phyloP scores from a whole-genome alignment of 495 filamentous ascomycete species.

The Daldinia childiae region DNA sequence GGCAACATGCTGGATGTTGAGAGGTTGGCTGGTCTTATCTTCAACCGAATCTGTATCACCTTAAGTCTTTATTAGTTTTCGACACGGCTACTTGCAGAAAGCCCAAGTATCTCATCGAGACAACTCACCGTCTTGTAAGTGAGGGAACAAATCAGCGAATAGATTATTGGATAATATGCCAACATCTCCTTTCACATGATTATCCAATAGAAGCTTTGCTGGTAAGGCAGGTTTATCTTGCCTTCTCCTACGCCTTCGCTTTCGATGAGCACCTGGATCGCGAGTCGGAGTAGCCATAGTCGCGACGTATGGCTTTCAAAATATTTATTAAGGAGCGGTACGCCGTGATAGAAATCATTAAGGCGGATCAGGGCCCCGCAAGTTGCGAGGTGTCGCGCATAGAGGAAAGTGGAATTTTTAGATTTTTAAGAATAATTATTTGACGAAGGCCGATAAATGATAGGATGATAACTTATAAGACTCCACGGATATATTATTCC shows the following conservation, averaged over 20 bases:
- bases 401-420: background rate
- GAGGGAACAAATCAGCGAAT: slow-evolving; percentile 80
- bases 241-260: slow-evolving; percentile 60
- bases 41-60: slow-evolving; percentile 42
- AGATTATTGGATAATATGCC: slow-evolving; percentile 89
- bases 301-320: slow-evolving; percentile 21
- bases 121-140: slow-evolving; percentile 53
- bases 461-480: slow-evolving; percentile 9
- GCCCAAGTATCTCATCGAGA: slow-evolving; percentile 9
- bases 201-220: slow-evolving; percentile 74
- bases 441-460: slow-evolving; percentile 5
- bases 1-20: slow-evolving; percentile 70
- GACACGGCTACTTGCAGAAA: slow-evolving; percentile 28
- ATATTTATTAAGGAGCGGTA: slow-evolving; percentile 12
- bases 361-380: slow-evolving; percentile 29
- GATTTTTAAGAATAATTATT: background rate
- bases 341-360: slow-evolving; percentile 32
- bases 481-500: background rate
- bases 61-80: slow-evolving; percentile 21
- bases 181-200: slow-evolving; percentile 85
- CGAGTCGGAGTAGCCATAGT: slow-evolving; percentile 43
- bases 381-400: slow-evolving; percentile 34
- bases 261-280: slow-evolving; percentile 40
- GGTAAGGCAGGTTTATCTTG: slow-evolving; percentile 64
- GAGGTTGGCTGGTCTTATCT: slow-evolving; percentile 44